A percentile compares a stretch with the other conserved stretches of the same genome.
Conservation (phyloP, 1,284 basidiomycete species). For the Apiotrichum sp. region DNA sequence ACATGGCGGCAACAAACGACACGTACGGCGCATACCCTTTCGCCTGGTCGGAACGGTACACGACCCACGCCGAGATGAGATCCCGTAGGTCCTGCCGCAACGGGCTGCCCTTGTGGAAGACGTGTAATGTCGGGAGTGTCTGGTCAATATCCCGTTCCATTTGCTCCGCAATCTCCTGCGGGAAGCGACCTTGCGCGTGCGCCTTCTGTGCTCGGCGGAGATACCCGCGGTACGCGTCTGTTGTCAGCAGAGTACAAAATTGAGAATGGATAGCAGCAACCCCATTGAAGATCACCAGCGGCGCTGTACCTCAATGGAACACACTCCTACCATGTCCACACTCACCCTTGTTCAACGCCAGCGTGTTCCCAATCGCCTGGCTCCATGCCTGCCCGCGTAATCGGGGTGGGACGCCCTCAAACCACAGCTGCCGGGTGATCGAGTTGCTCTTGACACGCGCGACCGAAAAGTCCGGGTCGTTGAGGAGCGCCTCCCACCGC, state of each 20-base stretch:
- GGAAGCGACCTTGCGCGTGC: conserved; percentile 65
- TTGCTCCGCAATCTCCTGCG: conserved; percentile 58
- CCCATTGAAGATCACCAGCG: too few relatives aligned
- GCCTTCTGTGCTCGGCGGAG: conserved; percentile 67
- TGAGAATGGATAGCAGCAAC: too few relatives aligned
- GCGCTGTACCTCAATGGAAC: too few relatives aligned
- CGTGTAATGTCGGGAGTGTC: conserved; percentile 79
- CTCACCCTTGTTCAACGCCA: conserved; percentile 79
- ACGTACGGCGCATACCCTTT: conserved; percentile 62
- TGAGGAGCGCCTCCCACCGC: conserved; percentile 39
- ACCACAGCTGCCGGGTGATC: conserved; percentile 72
- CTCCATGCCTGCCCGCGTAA: conserved; percentile 83
- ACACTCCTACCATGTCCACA: neutral
- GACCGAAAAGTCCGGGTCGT: conserved; percentile 22
- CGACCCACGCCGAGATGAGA: conserved; percentile 83
- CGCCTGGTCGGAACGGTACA: conserved; percentile 80
- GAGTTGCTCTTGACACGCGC: conserved; percentile 33
- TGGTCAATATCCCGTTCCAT: conserved; percentile 74
- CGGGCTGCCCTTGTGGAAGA: conserved; percentile 77
- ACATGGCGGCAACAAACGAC: conserved; percentile 68
- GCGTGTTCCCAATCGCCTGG: conserved; percentile 75
- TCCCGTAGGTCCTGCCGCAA: conserved; percentile 81
- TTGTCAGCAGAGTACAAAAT: neutral
- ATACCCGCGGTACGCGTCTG: conserved; percentile 71
- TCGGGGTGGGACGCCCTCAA: conserved; percentile 82